Evolutionary conservation across 352 stramenopile species (phyloP).

Genomic region (Aphanomyces stellatus): DNA sequence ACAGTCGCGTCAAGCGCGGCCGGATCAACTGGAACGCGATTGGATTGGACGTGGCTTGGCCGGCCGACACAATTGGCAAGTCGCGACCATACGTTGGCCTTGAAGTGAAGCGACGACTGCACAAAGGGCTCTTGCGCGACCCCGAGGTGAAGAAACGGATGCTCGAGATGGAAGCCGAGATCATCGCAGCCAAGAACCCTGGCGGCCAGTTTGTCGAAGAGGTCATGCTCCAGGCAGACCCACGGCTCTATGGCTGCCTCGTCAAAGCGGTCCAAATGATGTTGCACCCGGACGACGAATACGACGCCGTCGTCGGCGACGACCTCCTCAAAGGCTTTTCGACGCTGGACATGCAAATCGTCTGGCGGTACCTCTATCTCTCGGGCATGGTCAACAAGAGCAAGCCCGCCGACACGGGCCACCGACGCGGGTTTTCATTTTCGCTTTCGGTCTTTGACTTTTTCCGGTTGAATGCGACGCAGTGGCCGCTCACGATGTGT

Average conservation of each 20-base stretch:
- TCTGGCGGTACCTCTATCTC: constrained; percentile 80
- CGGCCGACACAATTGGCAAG: background rate
- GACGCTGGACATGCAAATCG: constrained; percentile 67
- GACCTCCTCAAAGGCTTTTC: constrained; percentile 64
- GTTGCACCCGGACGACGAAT: constrained; percentile 59
- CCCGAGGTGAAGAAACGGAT: constrained; percentile 55
- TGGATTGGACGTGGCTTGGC: constrained; percentile 28
- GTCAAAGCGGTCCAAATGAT: constrained; percentile 73
- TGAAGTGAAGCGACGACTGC: constrained; percentile 64
- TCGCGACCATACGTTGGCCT: constrained; percentile 35
- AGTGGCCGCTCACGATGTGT: constrained; percentile 63
- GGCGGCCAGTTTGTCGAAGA: constrained; percentile 64
- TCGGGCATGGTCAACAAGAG: constrained; percentile 49
- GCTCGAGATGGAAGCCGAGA: constrained; percentile 43
- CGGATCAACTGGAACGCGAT: constrained; percentile 70
- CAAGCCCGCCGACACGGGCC: background rate
- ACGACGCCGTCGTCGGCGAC: constrained; percentile 61
- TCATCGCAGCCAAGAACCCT: constrained; percentile 66
- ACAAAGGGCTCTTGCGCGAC: constrained; percentile 42
- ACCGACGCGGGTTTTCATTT: constrained; percentile 7
- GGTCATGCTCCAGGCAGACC: constrained; percentile 37
- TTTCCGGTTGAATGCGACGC: constrained; percentile 33
- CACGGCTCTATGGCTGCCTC: constrained; percentile 52
- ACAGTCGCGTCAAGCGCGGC: constrained; percentile 38
- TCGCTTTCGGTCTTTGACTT: constrained; percentile 8